Conservation (phyloP, 2,329 filamentous ascomycete genomes). For the Dactylellina parvicollis region DNA sequence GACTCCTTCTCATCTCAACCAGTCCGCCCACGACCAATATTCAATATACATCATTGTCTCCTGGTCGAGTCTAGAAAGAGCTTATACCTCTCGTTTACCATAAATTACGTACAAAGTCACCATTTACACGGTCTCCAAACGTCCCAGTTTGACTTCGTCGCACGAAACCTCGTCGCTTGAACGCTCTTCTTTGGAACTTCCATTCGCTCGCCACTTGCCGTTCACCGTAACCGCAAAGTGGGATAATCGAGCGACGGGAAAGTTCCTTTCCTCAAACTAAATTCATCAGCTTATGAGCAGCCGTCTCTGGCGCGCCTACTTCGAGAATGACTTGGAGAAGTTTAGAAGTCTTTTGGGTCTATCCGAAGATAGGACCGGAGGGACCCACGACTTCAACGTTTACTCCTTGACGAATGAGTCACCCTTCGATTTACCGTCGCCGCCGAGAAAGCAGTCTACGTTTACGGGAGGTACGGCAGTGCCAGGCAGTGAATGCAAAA, state of each 20-base stretch:
- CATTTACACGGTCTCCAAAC: not conserved
- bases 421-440: conserved; percentile 59
- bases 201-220: conserved; percentile 55
- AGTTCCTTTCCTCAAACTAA: conserved; percentile 52
- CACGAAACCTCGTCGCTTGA: not conserved
- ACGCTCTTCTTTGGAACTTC: conserved; percentile 54
- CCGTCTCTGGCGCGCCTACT: conserved; percentile 94
- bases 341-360: conserved; percentile 82
- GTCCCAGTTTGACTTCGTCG: not conserved
- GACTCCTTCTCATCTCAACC: not conserved
- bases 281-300: conserved; percentile 81
- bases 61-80: not conserved
- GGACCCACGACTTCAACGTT: conserved; percentile 67
- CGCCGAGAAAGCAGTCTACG: conserved; percentile 57
- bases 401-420: conserved; percentile 68
- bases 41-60: not conserved
- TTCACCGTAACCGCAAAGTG: conserved; percentile 52
- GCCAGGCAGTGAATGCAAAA: conserved; percentile 55
- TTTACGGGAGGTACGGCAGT: conserved; percentile 64
- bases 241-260: conserved; percentile 52
- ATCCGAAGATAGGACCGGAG: conserved; percentile 66
- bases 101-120: not conserved
- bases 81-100: not conserved
- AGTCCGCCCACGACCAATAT: not conserved
- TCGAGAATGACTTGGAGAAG: conserved; percentile 95